These are phyloP conservation scores for Saccharomycopsis lassenensis DNA, from an alignment of 805 yeast species.

Conservation along the genomic window DNA sequence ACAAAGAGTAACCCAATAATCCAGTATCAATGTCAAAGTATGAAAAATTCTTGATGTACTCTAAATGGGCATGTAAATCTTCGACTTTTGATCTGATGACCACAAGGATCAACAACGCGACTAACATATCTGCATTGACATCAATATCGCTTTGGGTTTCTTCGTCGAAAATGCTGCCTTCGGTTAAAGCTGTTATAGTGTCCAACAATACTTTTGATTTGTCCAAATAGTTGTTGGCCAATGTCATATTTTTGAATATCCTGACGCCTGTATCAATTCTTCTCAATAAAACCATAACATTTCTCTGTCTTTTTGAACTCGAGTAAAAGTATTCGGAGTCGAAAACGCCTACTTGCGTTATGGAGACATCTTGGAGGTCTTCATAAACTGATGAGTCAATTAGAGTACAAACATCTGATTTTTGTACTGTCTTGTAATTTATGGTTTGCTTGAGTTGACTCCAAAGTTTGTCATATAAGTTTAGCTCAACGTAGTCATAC, in stretches of 20 bases:
- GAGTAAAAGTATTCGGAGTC: conserved; percentile 22
- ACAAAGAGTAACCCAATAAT: conserved; percentile 59
- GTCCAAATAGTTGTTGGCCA: conserved; percentile 35
- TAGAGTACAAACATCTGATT: neutral
- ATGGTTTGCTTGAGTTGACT: conserved; percentile 26
- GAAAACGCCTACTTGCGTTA: conserved; percentile 35
- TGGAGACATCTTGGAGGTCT: conserved; percentile 25
- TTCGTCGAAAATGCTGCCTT: conserved; percentile 18
- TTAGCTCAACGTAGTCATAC: conserved; percentile 61
- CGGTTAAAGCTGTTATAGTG: conserved; percentile 43
- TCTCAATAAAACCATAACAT: conserved; percentile 25
- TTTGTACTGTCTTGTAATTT: conserved; percentile 19
- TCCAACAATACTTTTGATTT: conserved; percentile 40
- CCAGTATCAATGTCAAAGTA: conserved; percentile 34
- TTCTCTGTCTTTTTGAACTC: conserved; percentile 23
- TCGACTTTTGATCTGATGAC: conserved; percentile 50
- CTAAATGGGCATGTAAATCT: conserved; percentile 51
- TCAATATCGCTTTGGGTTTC: conserved; percentile 20
- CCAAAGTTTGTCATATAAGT: conserved; percentile 63
- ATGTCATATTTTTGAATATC: conserved; percentile 37
- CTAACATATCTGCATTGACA: conserved; percentile 73
- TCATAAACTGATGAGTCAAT: conserved; percentile 19
- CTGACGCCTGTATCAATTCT: conserved; percentile 40
- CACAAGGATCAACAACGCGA: conserved; percentile 63
- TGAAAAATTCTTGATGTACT: conserved; percentile 54